Base-by-base conservation (phyloP, 1,284 basidiomycete species). In the Trichosporon sp. region DNA sequence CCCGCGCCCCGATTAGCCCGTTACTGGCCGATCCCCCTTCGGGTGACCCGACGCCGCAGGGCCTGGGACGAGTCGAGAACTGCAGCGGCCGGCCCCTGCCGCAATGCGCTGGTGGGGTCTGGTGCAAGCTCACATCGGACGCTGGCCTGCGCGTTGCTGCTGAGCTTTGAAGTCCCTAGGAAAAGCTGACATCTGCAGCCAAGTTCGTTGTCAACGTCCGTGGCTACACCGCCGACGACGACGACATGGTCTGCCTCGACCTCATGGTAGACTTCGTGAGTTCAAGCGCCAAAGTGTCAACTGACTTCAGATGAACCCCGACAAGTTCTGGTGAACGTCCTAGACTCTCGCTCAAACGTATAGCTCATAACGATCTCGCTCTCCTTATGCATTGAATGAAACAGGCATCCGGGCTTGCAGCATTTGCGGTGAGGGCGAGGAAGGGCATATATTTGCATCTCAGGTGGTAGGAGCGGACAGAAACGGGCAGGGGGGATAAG, bases 181-280 rank as follows among this genome's bases (percentile, higher is more conserved):
- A 7, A 9, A 2, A 27, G 31, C 65, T 66, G 23, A 66, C 66
- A 2, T n/a, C n/a, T 34, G 13, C 18, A 95, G 96, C 93, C 83
- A 96, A 93, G 81, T 98, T 98, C 85, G 83, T 77, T 8, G 89
- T 99, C 66, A 81, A 86, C 56, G 88, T 95, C 25, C 80, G 84
- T 7, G 95, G 89, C 1, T 92, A 87, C 78, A 94, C 91, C 0
- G 86, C 76, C n/a, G 87, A 91, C 0, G 93, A 95, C 1, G 89
- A 91, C 0, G 88, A 90, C 70, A 82, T 97, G 85, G 76, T 92
- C 53, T 98, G 95, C 83, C 83, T 95, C 73, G 85, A 94, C 75
- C 85, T 98, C 67, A 85, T 85, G 69, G 89, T 95, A 65, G 88
- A 85, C 75, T 86, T 86, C 71, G 81, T 85, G 74, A 75, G 77